These are phyloP conservation scores for Nitzschia palea DNA, from an alignment of 108 stramenopile species.

Conservation along the genomic window DNA sequence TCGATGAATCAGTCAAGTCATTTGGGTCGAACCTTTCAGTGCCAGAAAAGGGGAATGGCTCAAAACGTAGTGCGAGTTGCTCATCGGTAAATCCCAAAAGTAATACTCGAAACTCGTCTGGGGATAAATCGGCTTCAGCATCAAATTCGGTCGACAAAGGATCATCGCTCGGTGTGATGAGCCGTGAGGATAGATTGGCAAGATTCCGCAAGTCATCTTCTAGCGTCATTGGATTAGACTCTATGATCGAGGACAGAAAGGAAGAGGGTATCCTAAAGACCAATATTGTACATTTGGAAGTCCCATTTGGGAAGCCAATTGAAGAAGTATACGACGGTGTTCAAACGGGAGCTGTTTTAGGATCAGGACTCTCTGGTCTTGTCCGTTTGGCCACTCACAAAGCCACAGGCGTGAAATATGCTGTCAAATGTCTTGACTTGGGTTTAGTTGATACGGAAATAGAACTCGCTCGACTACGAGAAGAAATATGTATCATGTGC, in stretches of 20 bases:
- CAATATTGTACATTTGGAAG: conserved; percentile 84
- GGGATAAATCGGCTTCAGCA: background rate
- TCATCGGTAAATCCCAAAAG: background rate
- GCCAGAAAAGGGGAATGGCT: background rate
- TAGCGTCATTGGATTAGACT: conserved; percentile 54
- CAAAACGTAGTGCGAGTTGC: background rate
- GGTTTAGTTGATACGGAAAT: conserved; percentile 72
- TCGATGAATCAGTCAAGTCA: conserved; percentile 22
- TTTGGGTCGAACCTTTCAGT: conserved; percentile 10
- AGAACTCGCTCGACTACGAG: conserved; percentile 71
- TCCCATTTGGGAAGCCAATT: conserved; percentile 86
- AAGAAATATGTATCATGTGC: conserved; percentile 90
- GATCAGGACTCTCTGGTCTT: conserved; percentile 77
- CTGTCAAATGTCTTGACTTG: conserved; percentile 85
- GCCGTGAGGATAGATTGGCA: conserved; percentile 4
- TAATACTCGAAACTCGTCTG: conserved; percentile 7
- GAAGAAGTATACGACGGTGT: conserved; percentile 88
- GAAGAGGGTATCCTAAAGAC: conserved; percentile 40
- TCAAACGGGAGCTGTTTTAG: conserved; percentile 79
- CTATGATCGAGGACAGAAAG: conserved; percentile 56
- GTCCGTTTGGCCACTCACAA: conserved; percentile 77
- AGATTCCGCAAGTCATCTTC: conserved; percentile 37
- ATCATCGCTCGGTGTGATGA: background rate
- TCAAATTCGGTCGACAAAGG: background rate
- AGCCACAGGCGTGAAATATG: conserved; percentile 71